phyloP scores from a whole-genome alignment of 31 red algal species.

The Asparagopsis taxiformis region DNA sequence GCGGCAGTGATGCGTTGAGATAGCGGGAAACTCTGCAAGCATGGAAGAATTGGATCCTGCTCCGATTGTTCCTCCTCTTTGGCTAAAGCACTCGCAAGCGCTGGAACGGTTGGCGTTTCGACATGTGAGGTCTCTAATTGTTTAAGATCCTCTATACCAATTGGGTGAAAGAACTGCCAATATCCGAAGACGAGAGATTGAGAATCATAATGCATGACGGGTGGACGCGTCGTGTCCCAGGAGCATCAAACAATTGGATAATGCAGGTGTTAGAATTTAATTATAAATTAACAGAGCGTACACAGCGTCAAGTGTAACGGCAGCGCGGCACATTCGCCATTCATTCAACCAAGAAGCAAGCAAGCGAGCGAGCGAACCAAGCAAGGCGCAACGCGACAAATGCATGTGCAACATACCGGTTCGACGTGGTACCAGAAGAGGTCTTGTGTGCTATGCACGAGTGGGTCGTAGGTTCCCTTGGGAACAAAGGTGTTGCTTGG shows the following conservation, averaged over 20 bases:
- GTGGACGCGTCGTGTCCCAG: no score
- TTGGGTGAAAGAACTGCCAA: constrained; percentile 33
- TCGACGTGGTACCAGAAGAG: constrained; percentile 55
- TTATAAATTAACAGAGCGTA: neutral
- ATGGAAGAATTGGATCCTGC: constrained; percentile 1
- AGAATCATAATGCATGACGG: constrained; percentile 3
- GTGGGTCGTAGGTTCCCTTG: constrained; percentile 32
- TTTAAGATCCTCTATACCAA: constrained; percentile 19
- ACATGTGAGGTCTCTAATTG: constrained; percentile 1
- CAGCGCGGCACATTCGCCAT: neutral
- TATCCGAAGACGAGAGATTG: neutral
- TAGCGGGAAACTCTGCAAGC: constrained; percentile 17
- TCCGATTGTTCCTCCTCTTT: neutral
- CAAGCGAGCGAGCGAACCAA: neutral
- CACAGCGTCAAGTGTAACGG: neutral
- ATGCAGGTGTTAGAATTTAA: no score
- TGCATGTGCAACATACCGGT: constrained; percentile 20
- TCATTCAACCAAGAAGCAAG: neutral
- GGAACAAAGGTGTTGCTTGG: constrained; percentile 30
- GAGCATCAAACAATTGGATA: no score
- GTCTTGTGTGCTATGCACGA: constrained; percentile 26
- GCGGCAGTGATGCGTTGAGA: constrained; percentile 37
- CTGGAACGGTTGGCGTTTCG: constrained; percentile 8
- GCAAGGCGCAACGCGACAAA: neutral
- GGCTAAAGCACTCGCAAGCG: neutral